Conservation (phyloP, 495 filamentous ascomycete genomes). For the Penicillium robsamsonii region DNA sequence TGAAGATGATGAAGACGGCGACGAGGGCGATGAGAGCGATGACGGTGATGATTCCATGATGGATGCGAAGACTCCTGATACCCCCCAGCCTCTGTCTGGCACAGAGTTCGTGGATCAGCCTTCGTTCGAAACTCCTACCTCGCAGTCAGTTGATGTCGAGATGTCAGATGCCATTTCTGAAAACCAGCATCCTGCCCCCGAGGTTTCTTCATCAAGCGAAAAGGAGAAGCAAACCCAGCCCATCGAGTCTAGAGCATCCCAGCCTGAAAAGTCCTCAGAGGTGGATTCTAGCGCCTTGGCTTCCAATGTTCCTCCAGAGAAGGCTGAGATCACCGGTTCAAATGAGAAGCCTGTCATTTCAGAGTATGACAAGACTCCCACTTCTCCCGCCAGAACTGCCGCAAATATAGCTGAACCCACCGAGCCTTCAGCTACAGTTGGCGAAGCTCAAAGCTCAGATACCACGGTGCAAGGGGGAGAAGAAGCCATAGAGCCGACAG, state of each 20-base stretch:
- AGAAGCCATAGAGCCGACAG: no score
- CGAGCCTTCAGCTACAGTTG: background rate
- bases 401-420: background rate
- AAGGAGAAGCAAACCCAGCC: slow-evolving; percentile 4
- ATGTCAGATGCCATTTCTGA: slow-evolving; percentile 29
- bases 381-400: background rate
- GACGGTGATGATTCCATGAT: slow-evolving; percentile 57
- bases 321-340: background rate
- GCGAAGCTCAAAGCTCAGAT: background rate
- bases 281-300: background rate
- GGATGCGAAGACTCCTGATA: slow-evolving; percentile 50
- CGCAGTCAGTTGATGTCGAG: slow-evolving; percentile 25
- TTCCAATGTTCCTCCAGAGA: background rate
- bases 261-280: background rate
- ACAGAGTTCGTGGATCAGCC: slow-evolving; percentile 23
- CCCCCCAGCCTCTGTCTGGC: slow-evolving; percentile 27
- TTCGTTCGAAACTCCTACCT: slow-evolving; percentile 21
- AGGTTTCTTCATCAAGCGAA: slow-evolving; percentile 14
- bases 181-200: slow-evolving; percentile 22
- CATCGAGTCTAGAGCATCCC: slow-evolving; percentile 5
- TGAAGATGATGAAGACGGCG: slow-evolving; percentile 40
- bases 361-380: background rate
- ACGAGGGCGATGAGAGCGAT: slow-evolving; percentile 55
- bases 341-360: background rate
- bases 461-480: background rate